Percentiles rank a stretch among this genome's conserved stretches.
Conservation (phyloP, 176 grass and related monocot species). For the Aegilops bicornis region DNA sequence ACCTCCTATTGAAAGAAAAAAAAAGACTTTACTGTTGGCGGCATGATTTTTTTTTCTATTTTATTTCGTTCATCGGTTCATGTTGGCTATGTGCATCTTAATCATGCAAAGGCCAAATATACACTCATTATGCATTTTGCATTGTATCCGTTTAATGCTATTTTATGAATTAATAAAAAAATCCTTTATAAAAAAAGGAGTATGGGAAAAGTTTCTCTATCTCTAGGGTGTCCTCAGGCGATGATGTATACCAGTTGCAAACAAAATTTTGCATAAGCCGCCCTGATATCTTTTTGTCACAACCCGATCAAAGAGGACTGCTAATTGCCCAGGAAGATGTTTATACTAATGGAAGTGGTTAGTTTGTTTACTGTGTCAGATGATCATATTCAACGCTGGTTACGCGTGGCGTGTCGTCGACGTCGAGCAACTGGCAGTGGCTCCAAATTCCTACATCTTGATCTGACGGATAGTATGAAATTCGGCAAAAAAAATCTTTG, state of each 20-base stretch:
- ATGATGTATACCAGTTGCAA: not conserved
- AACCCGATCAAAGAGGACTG: not conserved
- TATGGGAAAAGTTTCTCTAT: not conserved
- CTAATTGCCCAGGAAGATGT: not conserved
- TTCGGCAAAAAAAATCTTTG: too few relatives aligned
- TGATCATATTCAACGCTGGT: not conserved
- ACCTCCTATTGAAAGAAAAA: too few relatives aligned
- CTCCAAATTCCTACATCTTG: not conserved
- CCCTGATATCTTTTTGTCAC: not conserved
- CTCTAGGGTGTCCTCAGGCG: not conserved
- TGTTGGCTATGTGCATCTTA: too few relatives aligned
- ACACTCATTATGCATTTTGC: too few relatives aligned
- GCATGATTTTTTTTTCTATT: too few relatives aligned
- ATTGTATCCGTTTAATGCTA: too few relatives aligned
- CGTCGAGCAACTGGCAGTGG: not conserved
- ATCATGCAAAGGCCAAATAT: too few relatives aligned
- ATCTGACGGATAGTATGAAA: not conserved
- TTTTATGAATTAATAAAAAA: too few relatives aligned
- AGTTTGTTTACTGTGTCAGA: not conserved
- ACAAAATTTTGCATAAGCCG: not conserved
- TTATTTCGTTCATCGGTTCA: too few relatives aligned
- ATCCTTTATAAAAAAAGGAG: too few relatives aligned
- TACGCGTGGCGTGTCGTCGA: constrained; percentile 16
- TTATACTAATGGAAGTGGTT: not conserved
- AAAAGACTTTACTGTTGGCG: too few relatives aligned